phyloP scores from a whole-genome alignment of 1,139 yeast genomes.

The Geotrichum armillariae region DNA sequence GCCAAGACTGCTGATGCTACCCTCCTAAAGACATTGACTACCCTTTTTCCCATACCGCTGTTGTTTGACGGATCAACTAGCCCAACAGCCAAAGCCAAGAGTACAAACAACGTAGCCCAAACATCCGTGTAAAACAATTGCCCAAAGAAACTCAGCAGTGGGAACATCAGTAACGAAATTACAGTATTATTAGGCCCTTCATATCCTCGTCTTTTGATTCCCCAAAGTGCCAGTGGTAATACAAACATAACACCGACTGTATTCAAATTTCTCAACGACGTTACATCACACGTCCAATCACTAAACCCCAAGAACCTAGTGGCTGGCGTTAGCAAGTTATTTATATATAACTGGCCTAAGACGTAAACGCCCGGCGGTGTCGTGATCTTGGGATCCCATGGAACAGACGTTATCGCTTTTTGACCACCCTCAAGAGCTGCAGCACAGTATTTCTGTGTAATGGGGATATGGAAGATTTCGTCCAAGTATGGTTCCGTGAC shows the following conservation, averaged over 20 bases:
- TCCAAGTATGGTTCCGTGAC: slow-evolving; percentile 44
- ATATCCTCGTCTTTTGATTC: slow-evolving; percentile 30
- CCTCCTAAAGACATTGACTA: slow-evolving; percentile 5
- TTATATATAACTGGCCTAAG: slow-evolving; percentile 55
- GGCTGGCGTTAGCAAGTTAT: slow-evolving; percentile 24
- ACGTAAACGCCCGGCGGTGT: slow-evolving; percentile 94
- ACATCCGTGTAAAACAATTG: slow-evolving; percentile 88
- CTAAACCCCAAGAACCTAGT: neutral
- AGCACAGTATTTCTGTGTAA: slow-evolving; percentile 63
- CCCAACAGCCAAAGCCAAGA: slow-evolving; percentile 49
- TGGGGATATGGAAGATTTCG: slow-evolving; percentile 83
- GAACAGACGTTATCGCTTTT: slow-evolving; percentile 3
- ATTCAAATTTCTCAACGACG: slow-evolving; percentile 57
- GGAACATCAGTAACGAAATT: slow-evolving; percentile 48
- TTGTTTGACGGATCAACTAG: slow-evolving; percentile 18
- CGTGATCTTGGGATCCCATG: slow-evolving; percentile 89
- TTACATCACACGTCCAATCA: slow-evolving; percentile 35
- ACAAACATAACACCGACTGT: slow-evolving; percentile 60
- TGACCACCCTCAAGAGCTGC: slow-evolving; percentile 21
- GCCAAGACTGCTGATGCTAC: slow-evolving; percentile 30
- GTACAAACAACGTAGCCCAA: slow-evolving; percentile 77
- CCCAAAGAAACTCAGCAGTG: slow-evolving; percentile 71
- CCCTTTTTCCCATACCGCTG: slow-evolving; percentile 15
- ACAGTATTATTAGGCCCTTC: slow-evolving; percentile 44
- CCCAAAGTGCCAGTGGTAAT: slow-evolving; percentile 46